phyloP scores from a whole-genome alignment of 768 basidiomycete species.

The Austroboletus festivus region DNA sequence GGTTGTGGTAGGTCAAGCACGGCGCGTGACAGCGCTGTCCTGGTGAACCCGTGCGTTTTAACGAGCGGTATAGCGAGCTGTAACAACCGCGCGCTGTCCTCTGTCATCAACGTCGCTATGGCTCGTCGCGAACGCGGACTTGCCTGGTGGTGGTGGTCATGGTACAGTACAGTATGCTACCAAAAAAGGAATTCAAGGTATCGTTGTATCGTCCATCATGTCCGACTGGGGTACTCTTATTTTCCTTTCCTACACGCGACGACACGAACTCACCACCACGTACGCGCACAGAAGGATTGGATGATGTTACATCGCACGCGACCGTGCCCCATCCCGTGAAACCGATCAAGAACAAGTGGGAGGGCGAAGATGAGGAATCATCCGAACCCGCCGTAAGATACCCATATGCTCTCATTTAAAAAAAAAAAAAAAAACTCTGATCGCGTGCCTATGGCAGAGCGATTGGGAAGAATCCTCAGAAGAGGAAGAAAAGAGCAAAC shows the following conservation, averaged over 20 bases:
- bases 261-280: conserved; percentile 24
- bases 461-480: conserved; percentile 93
- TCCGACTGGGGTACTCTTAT: conserved; percentile 45
- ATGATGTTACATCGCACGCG: conserved; percentile 28
- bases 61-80: conserved; percentile 64
- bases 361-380: conserved; percentile 89
- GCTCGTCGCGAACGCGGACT: conserved; percentile 2
- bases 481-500: conserved; percentile 43
- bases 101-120: not conserved
- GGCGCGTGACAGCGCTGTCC: conserved; percentile 62
- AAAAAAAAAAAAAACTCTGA: too few relatives aligned
- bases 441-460: conserved; percentile 48
- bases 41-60: conserved; percentile 67
- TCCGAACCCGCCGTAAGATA: conserved; percentile 67
- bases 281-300: conserved; percentile 35
- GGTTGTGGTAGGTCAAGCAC: conserved; percentile 50
- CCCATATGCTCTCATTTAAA: not conserved
- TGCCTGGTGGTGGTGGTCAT: conserved; percentile 16
- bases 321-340: conserved; percentile 16
- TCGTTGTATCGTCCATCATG: conserved; percentile 31
- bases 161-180: not conserved
- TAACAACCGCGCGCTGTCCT: conserved; percentile 39
- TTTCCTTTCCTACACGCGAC: not conserved
- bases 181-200: conserved; percentile 15
- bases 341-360: conserved; percentile 66